These are phyloP conservation scores for Apiospora saccharicola DNA, from an alignment of 2,329 filamentous ascomycete genomes.

Conservation along the genomic window DNA sequence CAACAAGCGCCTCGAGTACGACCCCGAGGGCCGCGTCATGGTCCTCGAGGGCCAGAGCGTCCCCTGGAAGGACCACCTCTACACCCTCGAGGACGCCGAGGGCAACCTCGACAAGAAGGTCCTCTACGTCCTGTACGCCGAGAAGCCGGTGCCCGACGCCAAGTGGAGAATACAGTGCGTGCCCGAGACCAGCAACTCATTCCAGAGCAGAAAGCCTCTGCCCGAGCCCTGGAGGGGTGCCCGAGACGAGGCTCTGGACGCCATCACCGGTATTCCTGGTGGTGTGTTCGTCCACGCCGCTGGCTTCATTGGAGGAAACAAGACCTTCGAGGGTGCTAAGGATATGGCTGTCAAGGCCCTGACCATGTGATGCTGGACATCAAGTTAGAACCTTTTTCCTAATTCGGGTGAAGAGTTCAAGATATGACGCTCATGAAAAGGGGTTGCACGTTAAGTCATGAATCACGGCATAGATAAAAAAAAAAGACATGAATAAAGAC, in stretches of 20 bases:
- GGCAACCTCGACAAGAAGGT: constrained; percentile 61
- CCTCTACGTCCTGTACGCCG: constrained; percentile 90
- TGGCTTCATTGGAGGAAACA: constrained; percentile 96
- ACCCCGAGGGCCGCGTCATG: constrained; percentile 79
- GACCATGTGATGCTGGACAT: constrained; percentile 20
- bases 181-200: constrained; percentile 83
- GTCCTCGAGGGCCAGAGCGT: constrained; percentile 80
- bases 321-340: constrained; percentile 86
- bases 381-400: background rate
- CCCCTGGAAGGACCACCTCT: constrained; percentile 97
- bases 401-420: background rate
- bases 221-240: constrained; percentile 93
- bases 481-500: constrained; percentile 16
- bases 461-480: constrained; percentile 28
- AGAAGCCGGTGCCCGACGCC: constrained; percentile 74
- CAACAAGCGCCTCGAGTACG: constrained; percentile 69
- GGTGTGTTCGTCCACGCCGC: constrained; percentile 93
- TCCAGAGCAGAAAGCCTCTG: constrained; percentile 89
- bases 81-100: constrained; percentile 74
- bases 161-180: constrained; percentile 97
- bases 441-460: constrained; percentile 14
- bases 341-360: constrained; percentile 84
- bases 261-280: constrained; percentile 71
- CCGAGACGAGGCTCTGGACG: constrained; percentile 83
- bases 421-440: background rate